Base-by-base conservation (phyloP, 2,329 filamentous ascomycete genomes). In the Myriosclerotinia curreyana region DNA sequence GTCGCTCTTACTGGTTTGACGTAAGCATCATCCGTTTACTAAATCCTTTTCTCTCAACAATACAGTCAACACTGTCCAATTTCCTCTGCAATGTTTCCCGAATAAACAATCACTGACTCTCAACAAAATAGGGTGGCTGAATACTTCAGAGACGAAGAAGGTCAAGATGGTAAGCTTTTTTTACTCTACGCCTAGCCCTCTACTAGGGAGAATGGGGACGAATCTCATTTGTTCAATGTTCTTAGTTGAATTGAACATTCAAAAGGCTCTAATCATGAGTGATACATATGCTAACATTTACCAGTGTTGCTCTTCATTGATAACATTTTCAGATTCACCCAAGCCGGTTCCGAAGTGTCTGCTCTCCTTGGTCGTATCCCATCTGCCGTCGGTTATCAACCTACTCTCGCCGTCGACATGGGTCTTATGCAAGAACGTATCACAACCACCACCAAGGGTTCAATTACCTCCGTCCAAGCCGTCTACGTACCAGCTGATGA, bases 311-410 rank as follows among this genome's bases (percentile, higher is more conserved):
- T 97, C 80, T 97, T 98, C 86, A 98, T 98, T 80, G 95, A 99
- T 90, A 99, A 99, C 87, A 98, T 99, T 83, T 98, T 97, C 92
- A 90, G 95, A 78, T 98, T 98, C 87, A 97, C 94, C 72, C 94
- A 98, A 84, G 95, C 95, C 80, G 95, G 95, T 93, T 98, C 95
- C 76, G 95, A 99, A 84, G 95, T 99, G 87, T 98, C 94, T 84
- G 95, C 95, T 77, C 88, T 99, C 79, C 86, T 99, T 72, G 95
- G 95, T 86, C 94, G 95, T 92, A 99, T 99, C 77, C 95, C 95
- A 82, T 99, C 95, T 86, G 95, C 95, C 79, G 95, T 99, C 90
- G 95, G 95, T 89, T 99, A 99, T 88, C 95, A 97, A 82, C 93
- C 93, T 78, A 97, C 93, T 75, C 91, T 97, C 76, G 93, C 93